Evolutionary conservation across 768 basidiomycete genomes (phyloP).

Genomic region (Kwoniella pini): DNA sequence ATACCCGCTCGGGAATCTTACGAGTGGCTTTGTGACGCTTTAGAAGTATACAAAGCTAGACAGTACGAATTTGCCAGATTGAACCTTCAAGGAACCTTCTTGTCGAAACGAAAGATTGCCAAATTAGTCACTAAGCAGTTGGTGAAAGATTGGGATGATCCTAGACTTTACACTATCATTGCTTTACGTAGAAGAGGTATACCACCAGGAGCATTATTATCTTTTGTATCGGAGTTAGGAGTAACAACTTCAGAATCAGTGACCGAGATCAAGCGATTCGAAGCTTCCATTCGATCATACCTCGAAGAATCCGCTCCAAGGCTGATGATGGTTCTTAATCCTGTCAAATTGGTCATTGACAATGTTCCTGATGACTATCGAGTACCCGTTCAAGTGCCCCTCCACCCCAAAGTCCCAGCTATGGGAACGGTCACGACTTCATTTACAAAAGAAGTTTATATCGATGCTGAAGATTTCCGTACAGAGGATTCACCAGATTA

Average conservation of each 20-base stretch:
- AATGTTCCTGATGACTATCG: slow-evolving; percentile 86
- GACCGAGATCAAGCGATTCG: slow-evolving; percentile 86
- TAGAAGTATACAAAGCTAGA: slow-evolving; percentile 95
- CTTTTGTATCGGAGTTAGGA: slow-evolving; percentile 90
- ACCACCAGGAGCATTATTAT: slow-evolving; percentile 91
- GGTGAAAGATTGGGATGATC: slow-evolving; percentile 95
- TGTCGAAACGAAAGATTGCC: slow-evolving; percentile 93
- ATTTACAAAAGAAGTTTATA: slow-evolving; percentile 82
- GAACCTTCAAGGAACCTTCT: slow-evolving; percentile 89
- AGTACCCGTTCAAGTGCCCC: slow-evolving; percentile 78
- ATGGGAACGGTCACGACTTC: slow-evolving; percentile 75
- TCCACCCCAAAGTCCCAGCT: slow-evolving; percentile 89
- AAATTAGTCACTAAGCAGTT: slow-evolving; percentile 79
- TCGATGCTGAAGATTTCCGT: slow-evolving; percentile 92
- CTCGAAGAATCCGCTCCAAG: slow-evolving; percentile 85
- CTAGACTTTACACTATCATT: slow-evolving; percentile 92
- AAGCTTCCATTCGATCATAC: slow-evolving; percentile 81
- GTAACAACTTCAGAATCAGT: slow-evolving; percentile 81
- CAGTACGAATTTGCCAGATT: slow-evolving; percentile 96
- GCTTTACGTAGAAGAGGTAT: slow-evolving; percentile 92
- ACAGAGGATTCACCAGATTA: slow-evolving; percentile 84
- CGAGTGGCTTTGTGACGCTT: slow-evolving; percentile 97
- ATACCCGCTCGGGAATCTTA: slow-evolving; percentile 94
- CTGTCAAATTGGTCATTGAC: slow-evolving; percentile 86
- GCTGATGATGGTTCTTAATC: slow-evolving; percentile 84